These are phyloP conservation scores for Xylaria sp. DNA, from an alignment of 495 filamentous ascomycete genomes.

Conservation along the genomic window DNA sequence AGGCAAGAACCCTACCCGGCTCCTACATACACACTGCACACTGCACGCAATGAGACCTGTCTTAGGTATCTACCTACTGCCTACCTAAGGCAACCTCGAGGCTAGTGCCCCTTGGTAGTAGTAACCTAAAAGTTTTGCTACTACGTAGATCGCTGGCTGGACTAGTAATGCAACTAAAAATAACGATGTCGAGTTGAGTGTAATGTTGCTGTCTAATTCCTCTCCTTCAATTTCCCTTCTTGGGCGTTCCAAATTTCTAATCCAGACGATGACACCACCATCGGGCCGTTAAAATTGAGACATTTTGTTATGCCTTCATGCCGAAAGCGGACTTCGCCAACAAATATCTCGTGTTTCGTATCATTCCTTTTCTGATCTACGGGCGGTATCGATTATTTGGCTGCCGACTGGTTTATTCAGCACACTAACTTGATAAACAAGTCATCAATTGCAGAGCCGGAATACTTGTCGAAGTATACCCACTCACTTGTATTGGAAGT, in stretches of 20 bases:
- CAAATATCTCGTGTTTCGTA: background rate
- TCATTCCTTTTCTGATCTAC: background rate
- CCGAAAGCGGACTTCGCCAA: slow-evolving; percentile 24
- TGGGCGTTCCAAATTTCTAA: background rate
- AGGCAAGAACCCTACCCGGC: slow-evolving; percentile 14
- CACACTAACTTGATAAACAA: background rate
- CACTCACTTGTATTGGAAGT: no score
- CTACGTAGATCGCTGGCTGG: background rate
- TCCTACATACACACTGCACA: no score
- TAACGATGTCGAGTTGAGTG: background rate
- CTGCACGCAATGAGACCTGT: background rate
- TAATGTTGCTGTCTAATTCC: background rate
- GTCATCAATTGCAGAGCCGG: no score
- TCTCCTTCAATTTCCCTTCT: background rate
- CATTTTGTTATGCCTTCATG: slow-evolving; percentile 13
- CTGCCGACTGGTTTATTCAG: background rate
- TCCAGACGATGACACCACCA: slow-evolving; percentile 13
- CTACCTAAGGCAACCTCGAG: no score
- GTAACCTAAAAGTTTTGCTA: background rate
- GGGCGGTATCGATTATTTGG: background rate
- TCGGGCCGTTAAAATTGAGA: slow-evolving; percentile 22
- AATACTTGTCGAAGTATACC: no score
- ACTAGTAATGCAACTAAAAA: background rate
- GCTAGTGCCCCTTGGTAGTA: background rate
- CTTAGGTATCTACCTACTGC: no score